Percentiles rank a stretch among this genome's conserved stretches.
phyloP scores from a whole-genome alignment of 1,284 basidiomycete genomes.

The Trametes hirsuta region DNA sequence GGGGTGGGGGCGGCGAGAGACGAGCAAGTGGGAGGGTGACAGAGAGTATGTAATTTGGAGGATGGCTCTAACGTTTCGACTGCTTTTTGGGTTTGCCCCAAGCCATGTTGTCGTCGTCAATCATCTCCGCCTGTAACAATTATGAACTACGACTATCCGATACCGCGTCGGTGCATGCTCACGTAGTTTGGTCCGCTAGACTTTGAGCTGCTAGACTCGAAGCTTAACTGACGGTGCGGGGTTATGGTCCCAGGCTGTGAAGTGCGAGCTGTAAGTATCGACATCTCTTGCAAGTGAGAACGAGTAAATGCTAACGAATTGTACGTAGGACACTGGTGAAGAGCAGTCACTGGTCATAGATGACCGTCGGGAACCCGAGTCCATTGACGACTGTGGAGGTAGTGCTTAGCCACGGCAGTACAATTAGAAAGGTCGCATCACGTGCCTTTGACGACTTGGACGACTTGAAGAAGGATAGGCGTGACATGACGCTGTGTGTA shows the following conservation, averaged over 20 bases:
- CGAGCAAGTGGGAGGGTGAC: not conserved
- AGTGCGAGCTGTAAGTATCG: not conserved
- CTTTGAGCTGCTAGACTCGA: constrained; percentile 1
- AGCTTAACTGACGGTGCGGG: not conserved
- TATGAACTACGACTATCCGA: not conserved
- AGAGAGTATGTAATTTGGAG: not conserved
- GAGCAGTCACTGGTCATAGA: constrained; percentile 12
- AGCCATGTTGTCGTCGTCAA: constrained; percentile 31
- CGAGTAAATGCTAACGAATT: constrained; percentile 7
- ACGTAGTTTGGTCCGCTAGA: constrained; percentile 9
- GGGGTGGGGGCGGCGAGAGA: not conserved
- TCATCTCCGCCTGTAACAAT: constrained; percentile 27
- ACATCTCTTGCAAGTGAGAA: too few relatives aligned
- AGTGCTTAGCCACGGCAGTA: not conserved
- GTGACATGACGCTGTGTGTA: constrained; percentile 4
- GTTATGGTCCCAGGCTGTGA: constrained; percentile 12
- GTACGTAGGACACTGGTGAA: constrained; percentile 15
- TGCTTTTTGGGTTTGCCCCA: constrained; percentile 28
- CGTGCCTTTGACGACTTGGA: constrained; percentile 17
- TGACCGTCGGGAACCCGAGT: constrained; percentile 10
- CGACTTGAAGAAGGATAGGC: constrained; percentile 23
- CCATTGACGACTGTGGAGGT: constrained; percentile 10
- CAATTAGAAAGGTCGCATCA: not conserved
- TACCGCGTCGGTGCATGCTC: not conserved
- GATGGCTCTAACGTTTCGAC: constrained; percentile 5